Conservation (phyloP, 495 filamentous ascomycete species). For the Trichocladium antarcticum region DNA sequence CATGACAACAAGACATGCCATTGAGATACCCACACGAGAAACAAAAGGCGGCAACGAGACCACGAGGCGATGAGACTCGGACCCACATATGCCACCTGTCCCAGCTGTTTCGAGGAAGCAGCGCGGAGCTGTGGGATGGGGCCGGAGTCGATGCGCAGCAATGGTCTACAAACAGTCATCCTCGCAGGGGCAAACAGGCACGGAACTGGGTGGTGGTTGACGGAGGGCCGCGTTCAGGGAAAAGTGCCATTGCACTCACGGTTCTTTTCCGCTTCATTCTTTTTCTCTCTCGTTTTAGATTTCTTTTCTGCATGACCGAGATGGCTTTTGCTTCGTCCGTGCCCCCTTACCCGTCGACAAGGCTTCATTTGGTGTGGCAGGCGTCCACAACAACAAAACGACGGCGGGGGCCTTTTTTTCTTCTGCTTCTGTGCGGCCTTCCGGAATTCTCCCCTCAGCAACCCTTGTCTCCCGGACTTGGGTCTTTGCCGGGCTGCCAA, state of each 20-base stretch:
- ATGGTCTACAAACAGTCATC: conserved; percentile 8
- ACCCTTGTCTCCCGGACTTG: conserved; percentile 16
- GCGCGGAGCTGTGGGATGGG: conserved; percentile 5
- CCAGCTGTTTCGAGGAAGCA: conserved; percentile 12
- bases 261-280: conserved; percentile 27
- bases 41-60: conserved; percentile 3
- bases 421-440: conserved; percentile 23
- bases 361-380: conserved; percentile 32
- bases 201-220: conserved; percentile 17
- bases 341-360: conserved; percentile 19
- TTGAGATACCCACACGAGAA: conserved; percentile 18
- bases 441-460: conserved; percentile 15
- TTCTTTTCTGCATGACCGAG: conserved; percentile 38
- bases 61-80: conserved; percentile 10
- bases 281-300: conserved; percentile 32
- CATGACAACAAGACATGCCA: conserved; percentile 16
- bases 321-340: conserved; percentile 30
- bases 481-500: conserved; percentile 9
- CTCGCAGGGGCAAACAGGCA: conserved; percentile 8
- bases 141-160: conserved; percentile 1
- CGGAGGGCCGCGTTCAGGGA: conserved; percentile 18
- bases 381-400: conserved; percentile 21
- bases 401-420: conserved; percentile 18
- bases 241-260: conserved; percentile 11
- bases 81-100: conserved; percentile 8